Conservation (phyloP, 306 rosid species). For the Purshia tridentata region DNA sequence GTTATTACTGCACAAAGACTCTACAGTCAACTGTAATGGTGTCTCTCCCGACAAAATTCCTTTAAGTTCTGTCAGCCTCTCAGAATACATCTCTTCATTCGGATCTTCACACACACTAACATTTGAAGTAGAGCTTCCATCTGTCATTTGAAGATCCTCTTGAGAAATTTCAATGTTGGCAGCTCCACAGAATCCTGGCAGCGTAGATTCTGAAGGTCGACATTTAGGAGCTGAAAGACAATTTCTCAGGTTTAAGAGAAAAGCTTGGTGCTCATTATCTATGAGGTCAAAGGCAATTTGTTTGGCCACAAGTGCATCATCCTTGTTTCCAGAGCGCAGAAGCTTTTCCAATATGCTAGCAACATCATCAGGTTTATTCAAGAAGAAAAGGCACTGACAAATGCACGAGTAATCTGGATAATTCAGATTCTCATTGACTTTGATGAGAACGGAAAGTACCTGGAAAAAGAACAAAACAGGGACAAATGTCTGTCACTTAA, state of each 20-base stretch:
- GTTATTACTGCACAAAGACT: constrained; percentile 93
- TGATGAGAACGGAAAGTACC: constrained; percentile 92
- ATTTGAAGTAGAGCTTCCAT: constrained; percentile 46
- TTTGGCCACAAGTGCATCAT: constrained; percentile 82
- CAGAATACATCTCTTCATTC: constrained; percentile 62
- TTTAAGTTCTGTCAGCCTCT: constrained; percentile 74
- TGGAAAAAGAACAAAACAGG: constrained; percentile 32
- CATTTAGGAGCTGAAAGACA: constrained; percentile 66
- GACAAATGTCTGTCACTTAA: background rate
- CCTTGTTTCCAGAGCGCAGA: constrained; percentile 81
- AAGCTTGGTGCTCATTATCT: constrained; percentile 96
- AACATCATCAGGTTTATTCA: constrained; percentile 90
- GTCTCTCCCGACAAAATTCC: constrained; percentile 96
- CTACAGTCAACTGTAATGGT: constrained; percentile 81
- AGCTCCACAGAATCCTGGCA: constrained; percentile 51
- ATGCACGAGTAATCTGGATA: constrained; percentile 95
- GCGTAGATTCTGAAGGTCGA: constrained; percentile 49
- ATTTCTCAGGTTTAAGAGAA: constrained; percentile 77
- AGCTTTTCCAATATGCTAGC: constrained; percentile 88
- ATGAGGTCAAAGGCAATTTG: constrained; percentile 96
- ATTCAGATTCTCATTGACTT: constrained; percentile 85
- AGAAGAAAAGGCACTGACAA: constrained; percentile 94
- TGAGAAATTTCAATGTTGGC: constrained; percentile 50
- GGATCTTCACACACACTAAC: constrained; percentile 65
- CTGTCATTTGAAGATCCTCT: constrained; percentile 82